Percentiles rank a stretch among this genome's conserved stretches.
These are phyloP conservation scores for Trichoderma gracile DNA, from an alignment of 2,329 filamentous ascomycete genomes.

Conservation along the genomic window DNA sequence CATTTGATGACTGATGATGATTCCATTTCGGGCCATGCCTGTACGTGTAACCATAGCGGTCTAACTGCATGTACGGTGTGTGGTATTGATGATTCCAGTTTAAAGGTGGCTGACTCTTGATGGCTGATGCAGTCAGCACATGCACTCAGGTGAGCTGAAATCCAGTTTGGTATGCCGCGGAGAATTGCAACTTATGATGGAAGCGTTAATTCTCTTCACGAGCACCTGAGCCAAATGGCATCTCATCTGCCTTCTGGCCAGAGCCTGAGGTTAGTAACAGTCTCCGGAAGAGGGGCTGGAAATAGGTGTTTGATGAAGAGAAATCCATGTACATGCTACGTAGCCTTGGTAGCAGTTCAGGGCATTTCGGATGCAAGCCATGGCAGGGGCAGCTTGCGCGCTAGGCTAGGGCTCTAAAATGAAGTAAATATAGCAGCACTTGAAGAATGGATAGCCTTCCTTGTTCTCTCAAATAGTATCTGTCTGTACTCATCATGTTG, in stretches of 20 bases:
- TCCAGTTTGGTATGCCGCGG: not conserved
- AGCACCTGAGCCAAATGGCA: not conserved
- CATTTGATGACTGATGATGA: not conserved
- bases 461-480: no score
- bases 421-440: constrained; percentile 18
- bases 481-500: not conserved
- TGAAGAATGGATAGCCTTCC: not conserved
- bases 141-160: not conserved
- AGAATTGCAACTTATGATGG: not conserved
- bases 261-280: no score
- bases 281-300: not conserved
- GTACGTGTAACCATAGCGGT: not conserved
- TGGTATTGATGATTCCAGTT: not conserved
- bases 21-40: not conserved
- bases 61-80: no score
- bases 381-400: constrained; percentile 14
- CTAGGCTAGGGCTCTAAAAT: constrained; percentile 23
- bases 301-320: not conserved
- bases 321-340: not conserved
- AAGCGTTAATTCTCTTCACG: not conserved
- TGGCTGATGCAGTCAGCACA: not conserved
- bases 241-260: not conserved
- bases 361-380: not conserved
- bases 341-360: not conserved
- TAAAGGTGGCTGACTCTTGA: not conserved